Percentiles rank a stretch among this genome's conserved stretches.
phyloP scores from a whole-genome alignment of 1,139 yeast genomes.

The Pichia sp. region DNA sequence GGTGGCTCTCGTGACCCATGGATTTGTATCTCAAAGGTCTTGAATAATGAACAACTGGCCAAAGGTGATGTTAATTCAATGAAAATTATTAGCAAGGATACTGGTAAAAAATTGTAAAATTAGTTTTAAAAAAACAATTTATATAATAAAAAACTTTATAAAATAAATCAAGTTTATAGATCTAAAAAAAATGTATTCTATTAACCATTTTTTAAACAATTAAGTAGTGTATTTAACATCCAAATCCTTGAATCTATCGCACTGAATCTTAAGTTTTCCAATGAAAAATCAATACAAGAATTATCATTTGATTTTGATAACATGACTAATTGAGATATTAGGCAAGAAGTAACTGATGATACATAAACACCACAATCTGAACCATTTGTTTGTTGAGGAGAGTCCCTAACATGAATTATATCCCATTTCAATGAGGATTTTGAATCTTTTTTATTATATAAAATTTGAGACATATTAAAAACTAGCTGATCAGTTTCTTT shows the following conservation, averaged over 20 bases:
- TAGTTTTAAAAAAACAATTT: background rate
- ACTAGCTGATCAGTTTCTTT: slow-evolving; percentile 32
- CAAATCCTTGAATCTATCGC: slow-evolving; percentile 41
- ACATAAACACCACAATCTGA: slow-evolving; percentile 75
- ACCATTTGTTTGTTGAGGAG: slow-evolving; percentile 74
- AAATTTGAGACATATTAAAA: slow-evolving; percentile 29
- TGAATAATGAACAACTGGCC: slow-evolving; percentile 47
- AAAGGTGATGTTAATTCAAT: slow-evolving; percentile 72
- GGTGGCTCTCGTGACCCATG: slow-evolving; percentile 94
- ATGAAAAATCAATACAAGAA: slow-evolving; percentile 28
- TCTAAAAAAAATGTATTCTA: background rate
- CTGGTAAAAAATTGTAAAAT: background rate
- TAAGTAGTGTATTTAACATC: slow-evolving; percentile 32
- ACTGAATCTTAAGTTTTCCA: slow-evolving; percentile 32
- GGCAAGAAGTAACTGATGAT: slow-evolving; percentile 41
- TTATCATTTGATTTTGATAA: slow-evolving; percentile 17
- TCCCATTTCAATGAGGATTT: slow-evolving; percentile 9
- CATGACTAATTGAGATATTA: slow-evolving; percentile 35
- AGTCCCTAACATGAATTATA: slow-evolving; percentile 18
- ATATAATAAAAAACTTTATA: background rate
- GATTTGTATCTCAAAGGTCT: slow-evolving; percentile 74
- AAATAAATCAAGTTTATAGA: background rate
- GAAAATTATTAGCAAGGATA: slow-evolving; percentile 48
- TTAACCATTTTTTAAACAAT: slow-evolving; percentile 19
- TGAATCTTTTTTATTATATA: slow-evolving; percentile 21